These are phyloP conservation scores for Bodo saltans DNA, from an alignment of 78 protist genomes.

Conservation along the genomic window DNA sequence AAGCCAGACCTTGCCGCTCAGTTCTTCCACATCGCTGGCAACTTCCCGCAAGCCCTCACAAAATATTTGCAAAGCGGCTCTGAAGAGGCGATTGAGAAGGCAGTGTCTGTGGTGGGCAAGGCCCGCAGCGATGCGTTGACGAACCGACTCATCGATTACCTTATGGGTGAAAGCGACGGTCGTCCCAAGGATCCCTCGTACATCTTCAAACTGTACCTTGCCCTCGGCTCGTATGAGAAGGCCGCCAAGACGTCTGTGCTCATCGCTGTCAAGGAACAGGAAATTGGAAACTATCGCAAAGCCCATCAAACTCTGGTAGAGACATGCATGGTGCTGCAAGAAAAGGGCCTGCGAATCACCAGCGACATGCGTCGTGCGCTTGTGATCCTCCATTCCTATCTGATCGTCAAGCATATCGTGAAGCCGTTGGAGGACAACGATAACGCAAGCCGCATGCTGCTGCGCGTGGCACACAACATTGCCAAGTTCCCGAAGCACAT, in stretches of 20 bases:
- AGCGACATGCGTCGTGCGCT: conserved; percentile 34
- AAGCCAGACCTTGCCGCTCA: conserved; percentile 25
- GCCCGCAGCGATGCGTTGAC: conserved; percentile 54
- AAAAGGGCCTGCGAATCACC: conserved; percentile 29
- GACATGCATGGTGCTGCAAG: conserved; percentile 44
- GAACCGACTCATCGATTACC: conserved; percentile 46
- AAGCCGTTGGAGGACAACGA: conserved; percentile 32
- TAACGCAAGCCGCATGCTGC: conserved; percentile 64
- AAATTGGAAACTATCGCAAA: conserved; percentile 54
- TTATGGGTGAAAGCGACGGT: conserved; percentile 68
- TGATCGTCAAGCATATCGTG: conserved; percentile 48
- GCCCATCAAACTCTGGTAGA: conserved; percentile 56
- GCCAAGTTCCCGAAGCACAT: conserved; percentile 63
- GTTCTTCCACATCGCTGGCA: conserved; percentile 14
- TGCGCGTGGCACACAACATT: conserved; percentile 65
- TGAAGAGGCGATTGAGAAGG: conserved; percentile 9
- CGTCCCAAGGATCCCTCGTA: conserved; percentile 53
- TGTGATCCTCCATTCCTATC: conserved; percentile 60
- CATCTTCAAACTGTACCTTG: conserved; percentile 60
- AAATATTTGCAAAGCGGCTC: background rate
- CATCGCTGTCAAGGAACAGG: conserved; percentile 64
- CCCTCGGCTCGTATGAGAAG: conserved; percentile 47
- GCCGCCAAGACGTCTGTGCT: conserved; percentile 66
- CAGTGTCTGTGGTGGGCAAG: conserved; percentile 47
- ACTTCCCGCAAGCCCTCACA: conserved; percentile 34